Percentiles rank a stretch among this genome's conserved stretches.
Evolutionary conservation across 2,329 filamentous ascomycete species (phyloP).

Genomic region (Delphinella strobiligena): DNA sequence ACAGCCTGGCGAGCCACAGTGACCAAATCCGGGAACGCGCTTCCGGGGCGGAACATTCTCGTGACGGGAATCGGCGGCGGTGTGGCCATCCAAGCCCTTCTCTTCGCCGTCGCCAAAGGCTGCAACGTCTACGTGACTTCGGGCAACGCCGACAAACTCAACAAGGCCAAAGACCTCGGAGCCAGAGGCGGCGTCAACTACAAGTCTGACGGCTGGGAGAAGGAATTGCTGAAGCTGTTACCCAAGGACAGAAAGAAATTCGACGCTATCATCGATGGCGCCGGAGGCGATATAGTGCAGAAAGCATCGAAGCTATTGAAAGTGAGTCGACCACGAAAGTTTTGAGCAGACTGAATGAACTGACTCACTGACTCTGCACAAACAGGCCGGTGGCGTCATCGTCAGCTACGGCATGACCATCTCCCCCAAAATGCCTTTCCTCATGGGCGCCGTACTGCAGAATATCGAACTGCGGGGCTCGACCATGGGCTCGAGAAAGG

Average conservation of each 20-base stretch:
- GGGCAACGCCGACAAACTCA: slow-evolving; percentile 58
- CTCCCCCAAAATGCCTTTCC: slow-evolving; percentile 66
- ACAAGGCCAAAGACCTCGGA: slow-evolving; percentile 54
- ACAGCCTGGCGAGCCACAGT: slow-evolving; percentile 82
- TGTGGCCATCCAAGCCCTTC: slow-evolving; percentile 64
- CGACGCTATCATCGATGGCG: slow-evolving; percentile 75
- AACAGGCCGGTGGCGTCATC: slow-evolving; percentile 65
- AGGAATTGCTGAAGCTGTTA: slow-evolving; percentile 50
- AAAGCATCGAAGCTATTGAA: not conserved
- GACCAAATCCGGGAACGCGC: slow-evolving; percentile 54
- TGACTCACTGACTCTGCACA: too few species aligned
- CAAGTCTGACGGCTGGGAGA: slow-evolving; percentile 63
- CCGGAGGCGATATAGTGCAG: slow-evolving; percentile 62
- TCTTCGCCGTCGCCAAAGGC: slow-evolving; percentile 63
- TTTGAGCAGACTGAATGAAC: too few species aligned
- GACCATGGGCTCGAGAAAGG: slow-evolving; percentile 75
- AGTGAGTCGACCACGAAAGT: not conserved
- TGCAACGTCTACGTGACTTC: slow-evolving; percentile 65
- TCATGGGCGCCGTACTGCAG: slow-evolving; percentile 66
- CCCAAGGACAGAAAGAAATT: slow-evolving; percentile 52
- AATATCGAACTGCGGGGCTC: slow-evolving; percentile 71
- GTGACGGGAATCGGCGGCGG: slow-evolving; percentile 82
- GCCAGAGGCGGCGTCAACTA: slow-evolving; percentile 68
- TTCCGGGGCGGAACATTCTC: slow-evolving; percentile 56
- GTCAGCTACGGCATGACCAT: slow-evolving; percentile 79